Evolutionary conservation across 2,329 filamentous ascomycete genomes (phyloP), one percentile per base, ranked within the genome.

Genomic region (Xylaria sp.): DNA sequence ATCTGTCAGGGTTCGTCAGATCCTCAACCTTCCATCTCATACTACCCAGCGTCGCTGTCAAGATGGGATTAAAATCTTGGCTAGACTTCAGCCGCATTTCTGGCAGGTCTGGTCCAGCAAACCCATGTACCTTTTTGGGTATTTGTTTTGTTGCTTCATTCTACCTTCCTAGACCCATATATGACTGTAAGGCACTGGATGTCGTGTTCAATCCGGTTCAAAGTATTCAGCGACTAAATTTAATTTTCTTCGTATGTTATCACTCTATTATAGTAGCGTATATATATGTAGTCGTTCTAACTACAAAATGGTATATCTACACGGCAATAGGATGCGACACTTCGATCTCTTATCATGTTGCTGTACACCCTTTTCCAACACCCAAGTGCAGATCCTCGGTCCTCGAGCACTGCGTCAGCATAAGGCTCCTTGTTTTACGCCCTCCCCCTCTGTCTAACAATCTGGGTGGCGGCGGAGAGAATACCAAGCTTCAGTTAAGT

Each of bases 21-120:
- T 12, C 42, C 31, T 46, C 53, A 19, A 15, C 23, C 53, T 14
- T 50, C 46, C 1, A 50, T 35, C 28, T 35, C 31, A 50, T 35
- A 11, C 28, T n/a, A 23, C 4, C 25, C 6, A 8, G 9, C 21
- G 12, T 25, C 12, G 9, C 23, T 12, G 28, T 33, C 11, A 25
- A 12, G 21, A 12, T 17, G 21, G 42, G 9, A 28, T 15, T 38
- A 17, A 45, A 11, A 23, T 28, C 31, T 38, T 31, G 61, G 53
- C 52, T 49, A 40, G 21, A 14, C 15, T 61, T 64, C 57, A 64
- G 61, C 58, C 53, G 57, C 61, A 61, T 54, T 53, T n/a, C 21
- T 23, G 14, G 38, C 11, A 31, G 9, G n/a, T 21, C 40, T 21
- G 17, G 40, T 9, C 17, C 19, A 37, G 46, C 31, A 14, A 6